Conservation (phyloP, 805 yeast species). For the Saccharomycopsis fibuligera region DNA sequence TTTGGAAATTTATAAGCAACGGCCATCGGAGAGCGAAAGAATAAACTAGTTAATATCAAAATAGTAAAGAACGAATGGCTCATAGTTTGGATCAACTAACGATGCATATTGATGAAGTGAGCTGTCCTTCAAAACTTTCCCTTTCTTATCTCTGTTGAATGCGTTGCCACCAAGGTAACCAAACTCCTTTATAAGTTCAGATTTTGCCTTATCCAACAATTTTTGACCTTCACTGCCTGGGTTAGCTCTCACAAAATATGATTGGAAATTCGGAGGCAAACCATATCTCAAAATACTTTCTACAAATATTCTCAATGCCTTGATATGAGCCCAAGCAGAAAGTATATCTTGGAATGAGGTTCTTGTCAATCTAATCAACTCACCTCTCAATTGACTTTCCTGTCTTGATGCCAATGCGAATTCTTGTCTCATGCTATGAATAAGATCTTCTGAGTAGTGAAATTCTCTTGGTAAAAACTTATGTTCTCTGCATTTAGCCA, state of each 20-base stretch:
- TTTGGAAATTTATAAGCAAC: too few relatives aligned
- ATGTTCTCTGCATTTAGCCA: conserved; percentile 66
- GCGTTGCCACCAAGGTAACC: conserved; percentile 93
- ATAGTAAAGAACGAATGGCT: conserved; percentile 87
- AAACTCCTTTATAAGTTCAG: conserved; percentile 64
- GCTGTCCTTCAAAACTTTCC: conserved; percentile 55
- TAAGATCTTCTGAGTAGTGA: conserved; percentile 70
- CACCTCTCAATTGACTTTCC: conserved; percentile 69
- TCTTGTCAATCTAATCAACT: conserved; percentile 72
- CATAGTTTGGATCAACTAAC: conserved; percentile 89
- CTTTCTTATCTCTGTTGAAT: conserved; percentile 59
- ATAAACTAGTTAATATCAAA: conserved; percentile 33
- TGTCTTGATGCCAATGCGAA: conserved; percentile 66
- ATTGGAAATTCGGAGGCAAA: conserved; percentile 83
- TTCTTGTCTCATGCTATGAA: conserved; percentile 71
- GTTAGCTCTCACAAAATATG: conserved; percentile 41
- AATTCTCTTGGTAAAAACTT: conserved; percentile 93
- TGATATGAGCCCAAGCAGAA: conserved; percentile 85
- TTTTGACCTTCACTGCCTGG: conserved; percentile 37
- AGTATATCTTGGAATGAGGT: conserved; percentile 87
- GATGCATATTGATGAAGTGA: conserved; percentile 83
- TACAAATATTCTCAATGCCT: conserved; percentile 79
- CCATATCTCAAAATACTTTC: conserved; percentile 96
- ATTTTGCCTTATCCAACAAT: conserved; percentile 51
- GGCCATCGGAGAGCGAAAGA: too few relatives aligned